These are phyloP conservation scores for Phytophthora ramorum DNA, from an alignment of 352 stramenopile species.

Conservation along the genomic window DNA sequence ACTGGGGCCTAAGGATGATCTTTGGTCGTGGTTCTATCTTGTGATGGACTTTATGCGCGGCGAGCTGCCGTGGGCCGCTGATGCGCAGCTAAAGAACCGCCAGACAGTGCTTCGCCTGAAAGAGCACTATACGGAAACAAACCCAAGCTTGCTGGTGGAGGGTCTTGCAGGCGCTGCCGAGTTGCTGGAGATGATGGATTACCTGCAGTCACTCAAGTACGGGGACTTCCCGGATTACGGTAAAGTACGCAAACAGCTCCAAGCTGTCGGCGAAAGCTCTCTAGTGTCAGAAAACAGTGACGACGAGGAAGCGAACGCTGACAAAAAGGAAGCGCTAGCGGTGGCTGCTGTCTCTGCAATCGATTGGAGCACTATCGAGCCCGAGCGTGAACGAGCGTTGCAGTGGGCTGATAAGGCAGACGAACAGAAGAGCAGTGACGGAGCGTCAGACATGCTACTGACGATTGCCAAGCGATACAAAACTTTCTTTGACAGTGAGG, in stretches of 20 bases:
- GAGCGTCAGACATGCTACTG: conserved; percentile 58
- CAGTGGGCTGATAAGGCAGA: conserved; percentile 62
- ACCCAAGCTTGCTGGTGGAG: conserved; percentile 73
- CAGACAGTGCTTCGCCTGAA: conserved; percentile 83
- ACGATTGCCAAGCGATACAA: conserved; percentile 79
- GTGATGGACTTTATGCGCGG: conserved; percentile 90
- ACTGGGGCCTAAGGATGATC: conserved; percentile 83
- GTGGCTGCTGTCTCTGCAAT: conserved; percentile 26
- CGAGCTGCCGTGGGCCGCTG: conserved; percentile 81
- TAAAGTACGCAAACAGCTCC: conserved; percentile 40
- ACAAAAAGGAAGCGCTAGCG: conserved; percentile 28
- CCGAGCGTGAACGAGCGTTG: conserved; percentile 57
- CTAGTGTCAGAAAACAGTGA: conserved; percentile 38
- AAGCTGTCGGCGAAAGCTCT: conserved; percentile 34
- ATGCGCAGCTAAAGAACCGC: conserved; percentile 87
- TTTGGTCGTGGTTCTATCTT: conserved; percentile 92
- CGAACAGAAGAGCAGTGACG: conserved; percentile 52
- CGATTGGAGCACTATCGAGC: conserved; percentile 39
- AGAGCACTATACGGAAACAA: conserved; percentile 84
- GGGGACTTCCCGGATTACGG: conserved; percentile 78
- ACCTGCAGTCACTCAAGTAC: conserved; percentile 78
- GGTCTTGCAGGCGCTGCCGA: conserved; percentile 71
- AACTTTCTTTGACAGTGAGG: conserved; percentile 75
- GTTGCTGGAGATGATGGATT: conserved; percentile 81
- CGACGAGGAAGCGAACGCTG: conserved; percentile 31